Base-by-base conservation (phyloP, 192 early-diverging fungal genomes). In the Geosiphon pyriformis region DNA sequence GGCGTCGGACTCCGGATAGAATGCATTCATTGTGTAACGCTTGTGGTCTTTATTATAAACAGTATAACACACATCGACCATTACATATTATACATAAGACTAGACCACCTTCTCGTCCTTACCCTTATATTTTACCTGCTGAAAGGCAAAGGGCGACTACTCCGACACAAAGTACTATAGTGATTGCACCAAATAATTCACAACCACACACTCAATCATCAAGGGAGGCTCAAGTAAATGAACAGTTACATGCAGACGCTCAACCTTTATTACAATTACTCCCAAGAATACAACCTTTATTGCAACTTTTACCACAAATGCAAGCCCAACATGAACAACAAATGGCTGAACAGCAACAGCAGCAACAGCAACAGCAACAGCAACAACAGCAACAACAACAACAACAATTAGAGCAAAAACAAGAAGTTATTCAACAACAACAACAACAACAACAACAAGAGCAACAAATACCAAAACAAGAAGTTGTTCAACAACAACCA, bases 41-140 rank as follows among this genome's bases (percentile, higher is more conserved):
- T 0, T 96, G 94, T 67, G 94, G 94, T 2, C 80, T 96, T 51
- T 96, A 88, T 76, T 91, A 81, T 78, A 96, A 95, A 82, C 85
- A 94, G 55, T 93, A 96, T 70, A 87, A 86, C 32, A 82, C 83
- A 26, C 76, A 83, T n/a, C 76, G 94, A 42, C 94, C 94, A 25
- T 73, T 87, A 29, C 80, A 81, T 42, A 83, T 88, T 46, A 73
- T 73, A n/a, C 73, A 73, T 25, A 78, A 74, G 68, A 73, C 76
- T 2, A 67, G 54, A 67, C 46, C 65, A 46, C 25, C 65, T 3
- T 54, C 65, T 25, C 26, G 42, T 18, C 46, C 34, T 46, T 67
- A 48, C 20, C 65, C 65, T 47, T 67, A 67, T 57, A 67, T 67
- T n/a, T 48, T 67, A 46, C 65, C 65, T 4, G 65, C 65, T n/a